Evolutionary conservation across 139 green algal genomes (phyloP).

Genomic region (Chlorella sp.): DNA sequence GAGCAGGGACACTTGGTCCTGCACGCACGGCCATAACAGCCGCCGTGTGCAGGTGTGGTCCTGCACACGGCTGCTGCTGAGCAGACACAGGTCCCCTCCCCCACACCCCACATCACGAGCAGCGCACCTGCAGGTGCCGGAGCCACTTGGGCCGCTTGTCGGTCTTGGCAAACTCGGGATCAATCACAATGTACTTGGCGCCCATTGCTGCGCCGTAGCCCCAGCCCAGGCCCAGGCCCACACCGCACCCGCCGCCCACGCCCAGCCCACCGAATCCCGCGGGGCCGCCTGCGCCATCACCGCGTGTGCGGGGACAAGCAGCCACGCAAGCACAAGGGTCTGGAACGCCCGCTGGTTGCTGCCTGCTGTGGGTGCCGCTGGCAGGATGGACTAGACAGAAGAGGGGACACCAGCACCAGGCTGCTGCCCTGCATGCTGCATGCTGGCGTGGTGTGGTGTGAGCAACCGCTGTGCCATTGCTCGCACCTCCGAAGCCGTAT

Average conservation of each 20-base stretch:
- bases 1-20: not conserved
- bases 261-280: not conserved
- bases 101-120: not conserved
- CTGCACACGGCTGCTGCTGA: not conserved
- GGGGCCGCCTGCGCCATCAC: not conserved
- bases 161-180: conserved; percentile 28
- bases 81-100: not conserved
- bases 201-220: conserved; percentile 46
- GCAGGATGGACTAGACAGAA: not conserved
- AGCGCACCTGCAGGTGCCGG: conserved; percentile 17
- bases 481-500: not conserved
- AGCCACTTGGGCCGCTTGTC: conserved; percentile 31
- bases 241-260: conserved; percentile 44
- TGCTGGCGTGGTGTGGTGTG: no score
- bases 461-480: no score
- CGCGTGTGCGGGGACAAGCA: no score
- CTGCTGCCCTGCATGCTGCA: no score
- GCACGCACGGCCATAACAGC: not conserved
- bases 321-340: no score
- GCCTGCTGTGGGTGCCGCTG: not conserved
- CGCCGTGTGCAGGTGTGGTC: not conserved
- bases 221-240: conserved; percentile 50
- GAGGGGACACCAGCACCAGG: not conserved
- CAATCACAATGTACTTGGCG: conserved; percentile 51
- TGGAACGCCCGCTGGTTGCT: no score